A percentile compares a stretch with the other conserved stretches of the same genome.
These are phyloP conservation scores for Farysia itapuensis DNA, from an alignment of 1,284 basidiomycete species.

Conservation along the genomic window DNA sequence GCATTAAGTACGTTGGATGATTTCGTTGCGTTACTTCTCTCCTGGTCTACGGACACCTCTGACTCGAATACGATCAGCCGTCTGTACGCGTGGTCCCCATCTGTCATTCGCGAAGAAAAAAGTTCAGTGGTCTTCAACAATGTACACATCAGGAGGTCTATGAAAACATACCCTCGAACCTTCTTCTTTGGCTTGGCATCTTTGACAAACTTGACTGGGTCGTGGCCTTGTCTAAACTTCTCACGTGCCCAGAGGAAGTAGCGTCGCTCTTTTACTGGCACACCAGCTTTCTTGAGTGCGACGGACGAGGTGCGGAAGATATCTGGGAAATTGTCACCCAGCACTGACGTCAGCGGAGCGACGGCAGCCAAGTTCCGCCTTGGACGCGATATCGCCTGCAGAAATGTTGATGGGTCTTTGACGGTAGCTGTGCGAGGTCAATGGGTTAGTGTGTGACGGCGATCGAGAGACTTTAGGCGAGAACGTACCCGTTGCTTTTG, in stretches of 20 bases:
- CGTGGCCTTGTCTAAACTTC: slow-evolving; percentile 69
- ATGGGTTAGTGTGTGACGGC: too few species aligned
- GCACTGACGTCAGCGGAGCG: slow-evolving; percentile 37
- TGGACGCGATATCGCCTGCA: slow-evolving; percentile 72
- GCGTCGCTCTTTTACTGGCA: slow-evolving; percentile 70
- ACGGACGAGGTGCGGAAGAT: slow-evolving; percentile 69
- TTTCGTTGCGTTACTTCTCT: too few species aligned
- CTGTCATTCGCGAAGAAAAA: background rate
- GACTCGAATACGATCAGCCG: slow-evolving; percentile 62
- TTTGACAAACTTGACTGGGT: too few species aligned
- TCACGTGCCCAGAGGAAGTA: slow-evolving; percentile 81
- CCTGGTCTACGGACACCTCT: slow-evolving; percentile 47
- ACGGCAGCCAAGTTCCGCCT: slow-evolving; percentile 67
- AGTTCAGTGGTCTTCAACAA: background rate
- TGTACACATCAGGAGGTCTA: background rate
- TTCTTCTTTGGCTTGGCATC: too few species aligned
- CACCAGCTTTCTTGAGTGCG: slow-evolving; percentile 69
- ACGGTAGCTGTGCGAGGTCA: slow-evolving; percentile 3
- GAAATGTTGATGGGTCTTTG: slow-evolving; percentile 62
- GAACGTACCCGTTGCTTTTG: too few species aligned
- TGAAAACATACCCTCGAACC: slow-evolving; percentile 64
- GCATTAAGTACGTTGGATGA: too few species aligned
- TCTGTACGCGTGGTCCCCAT: slow-evolving; percentile 71
- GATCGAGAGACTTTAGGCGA: too few species aligned
- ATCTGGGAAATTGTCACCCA: slow-evolving; percentile 68